A percentile compares a stretch with the other conserved stretches of the same genome.
Evolutionary conservation across 2,329 filamentous ascomycete genomes (phyloP).

Genomic region (Fusarium chaquense): DNA sequence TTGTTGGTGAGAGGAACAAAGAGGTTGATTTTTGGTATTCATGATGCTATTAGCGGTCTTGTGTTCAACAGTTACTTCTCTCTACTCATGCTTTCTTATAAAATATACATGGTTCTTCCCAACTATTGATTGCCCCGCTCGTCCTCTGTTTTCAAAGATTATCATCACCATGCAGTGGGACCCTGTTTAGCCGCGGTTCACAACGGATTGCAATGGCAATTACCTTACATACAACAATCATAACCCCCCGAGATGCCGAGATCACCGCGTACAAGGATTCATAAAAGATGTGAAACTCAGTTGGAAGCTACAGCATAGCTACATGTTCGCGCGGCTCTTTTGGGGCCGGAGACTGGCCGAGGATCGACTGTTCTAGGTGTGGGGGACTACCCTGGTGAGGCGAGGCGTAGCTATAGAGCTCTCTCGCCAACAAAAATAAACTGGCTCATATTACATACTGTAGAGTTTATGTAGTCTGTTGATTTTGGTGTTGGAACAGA

Average conservation of each 20-base stretch:
- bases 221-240: background rate
- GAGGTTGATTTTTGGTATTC: background rate
- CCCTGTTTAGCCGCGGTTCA: conserved; percentile 32
- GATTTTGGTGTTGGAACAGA: conserved; percentile 24
- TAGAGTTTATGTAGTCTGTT: conserved; percentile 17
- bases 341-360: conserved; percentile 36
- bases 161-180: conserved; percentile 13
- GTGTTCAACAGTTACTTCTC: conserved; percentile 9
- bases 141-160: conserved; percentile 12
- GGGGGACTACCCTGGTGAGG: conserved; percentile 16
- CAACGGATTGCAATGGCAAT: conserved; percentile 23
- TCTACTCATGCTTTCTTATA: background rate
- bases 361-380: conserved; percentile 19
- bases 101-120: background rate
- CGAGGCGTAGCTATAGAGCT: conserved; percentile 31
- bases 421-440: conserved; percentile 26
- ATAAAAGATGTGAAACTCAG: conserved; percentile 1
- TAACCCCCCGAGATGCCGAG: conserved; percentile 33
- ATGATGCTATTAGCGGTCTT: background rate
- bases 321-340: background rate
- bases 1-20: background rate
- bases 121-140: background rate
- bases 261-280: conserved; percentile 13
- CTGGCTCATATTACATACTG: conserved; percentile 2
- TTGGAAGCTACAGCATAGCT: background rate